These are phyloP conservation scores for Tephrocybe sp. DNA, from an alignment of 768 basidiomycete species.

Conservation along the genomic window DNA sequence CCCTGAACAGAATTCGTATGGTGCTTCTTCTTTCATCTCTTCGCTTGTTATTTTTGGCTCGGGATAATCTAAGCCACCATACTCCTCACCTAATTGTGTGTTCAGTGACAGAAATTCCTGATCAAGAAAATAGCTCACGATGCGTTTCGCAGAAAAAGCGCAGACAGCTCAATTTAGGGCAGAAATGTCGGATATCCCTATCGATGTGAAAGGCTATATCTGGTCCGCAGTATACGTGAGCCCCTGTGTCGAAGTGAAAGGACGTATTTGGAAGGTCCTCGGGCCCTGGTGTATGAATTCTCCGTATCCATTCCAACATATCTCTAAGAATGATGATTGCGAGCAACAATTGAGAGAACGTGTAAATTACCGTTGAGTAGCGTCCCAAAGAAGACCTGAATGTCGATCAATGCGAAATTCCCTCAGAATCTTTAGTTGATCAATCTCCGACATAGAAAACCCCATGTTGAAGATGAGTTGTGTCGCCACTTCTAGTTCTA, in stretches of 20 bases:
- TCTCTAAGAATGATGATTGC: conserved; percentile 29
- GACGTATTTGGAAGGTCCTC: conserved; percentile 7
- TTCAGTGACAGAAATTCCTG: not conserved
- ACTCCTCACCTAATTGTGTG: not conserved
- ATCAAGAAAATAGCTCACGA: conserved; percentile 12
- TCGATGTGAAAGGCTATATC: conserved; percentile 33
- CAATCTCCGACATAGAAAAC: conserved; percentile 35
- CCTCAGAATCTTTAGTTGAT: conserved; percentile 29
- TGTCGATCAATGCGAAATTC: conserved; percentile 20
- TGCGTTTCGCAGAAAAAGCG: conserved; percentile 40
- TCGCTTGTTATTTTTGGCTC: conserved; percentile 17
- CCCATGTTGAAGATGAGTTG: conserved; percentile 32
- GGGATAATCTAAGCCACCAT: conserved; percentile 11
- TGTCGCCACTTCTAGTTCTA: conserved; percentile 44
- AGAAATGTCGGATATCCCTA: conserved; percentile 36
- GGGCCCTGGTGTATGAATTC: conserved; percentile 8
- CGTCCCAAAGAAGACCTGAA: conserved; percentile 44
- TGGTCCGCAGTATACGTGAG: conserved; percentile 18
- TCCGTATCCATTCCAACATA: conserved; percentile 36
- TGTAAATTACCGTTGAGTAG: conserved; percentile 38
- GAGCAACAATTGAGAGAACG: not conserved
- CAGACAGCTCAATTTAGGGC: conserved; percentile 46
- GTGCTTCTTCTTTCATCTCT: not conserved
- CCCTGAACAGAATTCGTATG: conserved; percentile 15
- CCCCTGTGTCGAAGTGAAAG: no score